Conservation (phyloP, 148 eudicot species). For the Silene uniflora region DNA sequence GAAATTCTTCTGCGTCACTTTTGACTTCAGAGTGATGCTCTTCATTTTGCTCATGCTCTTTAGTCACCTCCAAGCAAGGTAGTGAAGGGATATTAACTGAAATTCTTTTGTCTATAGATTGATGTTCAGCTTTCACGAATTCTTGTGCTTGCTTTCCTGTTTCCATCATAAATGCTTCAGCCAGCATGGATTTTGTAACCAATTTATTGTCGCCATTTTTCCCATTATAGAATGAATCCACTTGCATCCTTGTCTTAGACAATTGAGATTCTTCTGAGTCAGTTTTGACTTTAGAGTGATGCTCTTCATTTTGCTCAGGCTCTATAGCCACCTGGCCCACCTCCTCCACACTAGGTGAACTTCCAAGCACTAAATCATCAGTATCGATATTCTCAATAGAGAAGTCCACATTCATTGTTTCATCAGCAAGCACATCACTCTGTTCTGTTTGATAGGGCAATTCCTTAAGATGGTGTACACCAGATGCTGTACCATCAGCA, state of each 20-base stretch:
- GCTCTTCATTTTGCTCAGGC: conserved; percentile 25
- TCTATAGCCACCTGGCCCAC: conserved; percentile 23
- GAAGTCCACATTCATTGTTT: conserved; percentile 24
- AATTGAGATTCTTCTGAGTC: not conserved
- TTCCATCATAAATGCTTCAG: conserved; percentile 12
- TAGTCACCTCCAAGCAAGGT: conserved; percentile 1
- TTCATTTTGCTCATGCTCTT: conserved; percentile 29
- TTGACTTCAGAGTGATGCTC: conserved; percentile 20
- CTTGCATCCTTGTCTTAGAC: conserved; percentile 4
- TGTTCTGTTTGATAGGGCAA: conserved; percentile 28
- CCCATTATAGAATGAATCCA: conserved; percentile 8
- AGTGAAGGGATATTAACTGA: conserved; percentile 16
- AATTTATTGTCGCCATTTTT: not conserved
- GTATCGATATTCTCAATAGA: conserved; percentile 17
- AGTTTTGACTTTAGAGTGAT: conserved; percentile 14
- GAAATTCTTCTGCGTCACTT: not conserved
- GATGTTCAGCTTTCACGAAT: not conserved
- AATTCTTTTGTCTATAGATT: conserved; percentile 9
- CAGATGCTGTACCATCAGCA: conserved; percentile 15
- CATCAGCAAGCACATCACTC: conserved; percentile 20
- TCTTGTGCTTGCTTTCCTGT: conserved; percentile 13
- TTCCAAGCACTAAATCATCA: conserved; percentile 20
- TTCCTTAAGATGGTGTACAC: conserved; percentile 18
- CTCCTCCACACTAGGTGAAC: conserved; percentile 17
- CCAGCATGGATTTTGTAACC: conserved; percentile 8